These are phyloP conservation scores for Triticum monococcum DNA, from an alignment of 176 grass and related monocot species.

Conservation along the genomic window DNA sequence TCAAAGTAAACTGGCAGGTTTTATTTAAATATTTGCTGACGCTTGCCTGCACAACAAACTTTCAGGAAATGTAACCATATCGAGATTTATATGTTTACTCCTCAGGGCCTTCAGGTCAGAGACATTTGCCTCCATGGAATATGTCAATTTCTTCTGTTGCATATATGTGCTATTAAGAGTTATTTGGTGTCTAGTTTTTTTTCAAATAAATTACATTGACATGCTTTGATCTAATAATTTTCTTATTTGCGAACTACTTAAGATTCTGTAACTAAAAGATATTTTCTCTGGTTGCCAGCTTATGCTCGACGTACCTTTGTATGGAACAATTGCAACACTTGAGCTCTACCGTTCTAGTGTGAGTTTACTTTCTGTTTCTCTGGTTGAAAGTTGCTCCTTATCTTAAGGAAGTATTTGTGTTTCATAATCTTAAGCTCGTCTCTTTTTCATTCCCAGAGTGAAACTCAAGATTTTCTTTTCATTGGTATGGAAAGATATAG, in stretches of 20 bases:
- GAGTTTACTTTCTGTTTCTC: conserved; percentile 25
- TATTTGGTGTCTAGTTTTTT: conserved; percentile 5
- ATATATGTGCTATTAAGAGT: not conserved
- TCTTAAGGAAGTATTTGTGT: conserved; percentile 5
- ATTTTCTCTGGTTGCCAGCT: conserved; percentile 50
- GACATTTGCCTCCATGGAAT: conserved; percentile 14
- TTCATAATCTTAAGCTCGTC: not conserved
- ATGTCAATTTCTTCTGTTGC: conserved; percentile 17
- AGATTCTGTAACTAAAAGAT: not conserved
- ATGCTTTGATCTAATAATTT: not conserved
- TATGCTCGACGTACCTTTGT: conserved; percentile 83
- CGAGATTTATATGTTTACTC: conserved; percentile 81
- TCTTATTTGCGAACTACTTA: no score
- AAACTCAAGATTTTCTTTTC: conserved; percentile 91
- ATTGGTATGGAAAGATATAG: conserved; percentile 89
- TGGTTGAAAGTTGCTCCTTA: not conserved
- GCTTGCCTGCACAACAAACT: conserved; percentile 10
- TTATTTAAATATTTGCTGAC: not conserved
- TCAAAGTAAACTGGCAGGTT: no score
- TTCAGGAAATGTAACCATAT: conserved; percentile 89
- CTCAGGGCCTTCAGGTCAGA: conserved; percentile 84
- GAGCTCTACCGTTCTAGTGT: conserved; percentile 86
- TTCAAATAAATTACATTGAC: not conserved
- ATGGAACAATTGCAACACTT: conserved; percentile 83
- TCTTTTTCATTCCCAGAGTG: conserved; percentile 43